Base-by-base conservation (phyloP, 2,329 filamentous ascomycete species). In the Phyllosticta ampelicida region DNA sequence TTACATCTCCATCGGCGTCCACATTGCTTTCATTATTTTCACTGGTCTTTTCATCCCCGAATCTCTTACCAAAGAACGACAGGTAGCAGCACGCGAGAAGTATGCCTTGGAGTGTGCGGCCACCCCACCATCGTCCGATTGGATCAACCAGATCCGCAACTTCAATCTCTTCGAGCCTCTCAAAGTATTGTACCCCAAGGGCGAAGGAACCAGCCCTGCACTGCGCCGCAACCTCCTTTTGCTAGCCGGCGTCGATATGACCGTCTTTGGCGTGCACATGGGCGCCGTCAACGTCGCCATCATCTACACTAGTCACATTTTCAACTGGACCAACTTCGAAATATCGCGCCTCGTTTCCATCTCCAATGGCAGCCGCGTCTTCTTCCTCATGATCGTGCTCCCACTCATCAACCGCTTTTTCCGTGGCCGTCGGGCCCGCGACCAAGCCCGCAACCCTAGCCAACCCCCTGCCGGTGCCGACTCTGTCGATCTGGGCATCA, bases 161-260 rank as follows among this genome's bases (percentile, higher is more conserved):
- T 64, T 77, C 59, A 94, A 94, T 66, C 80, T 94, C 0, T 75
- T 96, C 49, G 82, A 80, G 13, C 90, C 92, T 0, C 80, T 99
- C 3, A 83, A 82, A 62, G 85, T 95, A 28, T 80, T 97, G 2
- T 86, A 81, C 68, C 92, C 91, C 0, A 84, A 78, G 0, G 87
- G 86, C 0, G 80, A 79, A 0, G 82, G 83, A 2, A 84, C 79
- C 68, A 75, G 80, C 65, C 63, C 75, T 36, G 73, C 79, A 0
- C 74, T 96, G 28, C 85, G 90, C 16, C 79, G 85, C 56, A 99
- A 99, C 67, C 76, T 99, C n/a, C 69, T 95, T 2, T 74, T 92
- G 0, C 79, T 99, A 9, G 87, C 90, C 1, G 77, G 84, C 5
- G 85, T 91, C 58, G 94, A 97, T 68, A 88, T 86, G 23, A 83